A percentile compares a stretch with the other conserved stretches of the same genome.
These are phyloP conservation scores for Choiromyces venosus DNA, from an alignment of 495 filamentous ascomycete species.

Conservation along the genomic window DNA sequence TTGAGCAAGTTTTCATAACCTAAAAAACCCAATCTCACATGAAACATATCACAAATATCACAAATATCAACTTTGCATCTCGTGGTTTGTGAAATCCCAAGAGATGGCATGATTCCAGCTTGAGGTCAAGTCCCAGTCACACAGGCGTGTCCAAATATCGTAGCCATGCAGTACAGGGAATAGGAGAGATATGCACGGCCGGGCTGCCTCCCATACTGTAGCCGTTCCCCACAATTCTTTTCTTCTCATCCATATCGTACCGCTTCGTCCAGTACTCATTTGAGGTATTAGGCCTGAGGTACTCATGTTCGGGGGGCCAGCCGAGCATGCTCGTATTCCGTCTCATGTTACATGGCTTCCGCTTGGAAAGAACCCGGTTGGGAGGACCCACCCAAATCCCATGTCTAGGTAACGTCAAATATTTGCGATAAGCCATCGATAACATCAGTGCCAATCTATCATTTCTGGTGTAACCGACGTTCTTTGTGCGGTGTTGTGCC, in stretches of 20 bases:
- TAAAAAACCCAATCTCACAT: neutral
- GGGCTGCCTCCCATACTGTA: neutral
- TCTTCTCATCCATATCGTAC: neutral
- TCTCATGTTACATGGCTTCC: neutral
- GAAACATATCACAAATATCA: neutral
- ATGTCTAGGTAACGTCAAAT: neutral
- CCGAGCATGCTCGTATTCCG: neutral
- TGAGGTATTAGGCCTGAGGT: neutral
- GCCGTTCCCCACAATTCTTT: slow-evolving; percentile 1
- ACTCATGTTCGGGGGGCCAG: neutral
- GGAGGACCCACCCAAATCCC: neutral
- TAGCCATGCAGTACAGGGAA: neutral
- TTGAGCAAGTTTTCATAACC: neutral
- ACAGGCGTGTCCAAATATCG: neutral
- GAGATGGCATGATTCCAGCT: neutral
- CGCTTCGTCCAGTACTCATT: neutral
- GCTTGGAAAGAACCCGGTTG: neutral
- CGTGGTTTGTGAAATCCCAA: neutral
- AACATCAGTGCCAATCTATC: neutral
- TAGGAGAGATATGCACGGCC: neutral
- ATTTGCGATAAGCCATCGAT: neutral
- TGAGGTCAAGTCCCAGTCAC: neutral
- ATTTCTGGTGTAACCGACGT: neutral
- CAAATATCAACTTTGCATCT: neutral
- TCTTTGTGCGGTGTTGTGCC: neutral